phyloP scores from a whole-genome alignment of 306 rosid genomes.

The Luffa aegyptiaca region DNA sequence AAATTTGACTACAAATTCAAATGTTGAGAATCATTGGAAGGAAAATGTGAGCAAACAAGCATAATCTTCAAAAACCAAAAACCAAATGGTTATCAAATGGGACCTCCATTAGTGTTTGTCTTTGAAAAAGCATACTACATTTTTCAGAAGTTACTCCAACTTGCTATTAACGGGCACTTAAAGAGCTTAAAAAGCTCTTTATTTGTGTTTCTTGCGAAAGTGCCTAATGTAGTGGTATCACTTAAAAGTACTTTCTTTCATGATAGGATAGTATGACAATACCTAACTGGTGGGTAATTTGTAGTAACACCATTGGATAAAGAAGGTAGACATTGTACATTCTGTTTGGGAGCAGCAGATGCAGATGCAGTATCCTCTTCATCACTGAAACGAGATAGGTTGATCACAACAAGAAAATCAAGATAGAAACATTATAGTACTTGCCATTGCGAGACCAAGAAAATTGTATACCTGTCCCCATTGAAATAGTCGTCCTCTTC shows the following conservation, averaged over 20 bases:
- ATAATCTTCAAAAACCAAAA: too few relatives aligned
- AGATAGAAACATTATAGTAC: background rate
- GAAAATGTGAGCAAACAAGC: too few relatives aligned
- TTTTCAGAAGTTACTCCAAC: background rate
- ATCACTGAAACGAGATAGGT: conserved; percentile 37
- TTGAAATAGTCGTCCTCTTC: conserved; percentile 89
- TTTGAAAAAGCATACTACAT: background rate
- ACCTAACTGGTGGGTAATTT: conserved; percentile 48
- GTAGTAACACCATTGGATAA: conserved; percentile 59
- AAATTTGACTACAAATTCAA: too few relatives aligned
- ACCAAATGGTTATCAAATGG: too few relatives aligned
- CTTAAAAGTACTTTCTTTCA: background rate
- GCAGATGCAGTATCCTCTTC: conserved; percentile 79
- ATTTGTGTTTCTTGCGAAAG: background rate
- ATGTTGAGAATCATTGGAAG: too few relatives aligned
- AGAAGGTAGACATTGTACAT: conserved; percentile 45
- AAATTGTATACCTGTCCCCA: conserved; percentile 56
- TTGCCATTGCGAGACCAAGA: background rate
- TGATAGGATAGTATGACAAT: conserved; percentile 2
- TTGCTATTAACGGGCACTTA: background rate
- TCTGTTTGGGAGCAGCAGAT: conserved; percentile 35
- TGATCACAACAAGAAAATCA: background rate
- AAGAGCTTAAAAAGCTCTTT: background rate
- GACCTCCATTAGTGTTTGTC: background rate
- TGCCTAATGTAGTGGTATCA: background rate